Evolutionary conservation across 1,139 yeast genomes (phyloP).

Genomic region (Yamadazyma blattariae): DNA sequence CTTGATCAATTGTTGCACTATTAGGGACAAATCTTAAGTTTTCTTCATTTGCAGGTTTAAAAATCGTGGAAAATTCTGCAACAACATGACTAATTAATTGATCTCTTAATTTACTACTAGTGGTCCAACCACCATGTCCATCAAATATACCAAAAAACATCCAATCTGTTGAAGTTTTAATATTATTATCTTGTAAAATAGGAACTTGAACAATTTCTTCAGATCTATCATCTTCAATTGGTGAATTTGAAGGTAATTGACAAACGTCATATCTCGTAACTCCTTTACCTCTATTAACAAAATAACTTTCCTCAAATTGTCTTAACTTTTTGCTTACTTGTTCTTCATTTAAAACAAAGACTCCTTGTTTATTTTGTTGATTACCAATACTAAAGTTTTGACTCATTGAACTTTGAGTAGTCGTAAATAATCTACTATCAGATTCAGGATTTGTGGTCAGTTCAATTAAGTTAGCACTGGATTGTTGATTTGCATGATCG

Average conservation of each 20-base stretch:
- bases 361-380: conserved; percentile 45
- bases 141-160: conserved; percentile 95
- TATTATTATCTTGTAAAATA: conserved; percentile 51
- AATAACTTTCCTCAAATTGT: conserved; percentile 75
- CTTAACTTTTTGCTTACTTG: conserved; percentile 72
- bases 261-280: conserved; percentile 87
- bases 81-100: conserved; percentile 73
- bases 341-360: conserved; percentile 58
- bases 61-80: conserved; percentile 69
- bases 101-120: conserved; percentile 80
- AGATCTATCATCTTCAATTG: conserved; percentile 91
- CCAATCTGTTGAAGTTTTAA: conserved; percentile 71
- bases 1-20: conserved; percentile 70
- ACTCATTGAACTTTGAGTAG: conserved; percentile 43
- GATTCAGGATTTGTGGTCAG: neutral
- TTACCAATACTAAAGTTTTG: conserved; percentile 39
- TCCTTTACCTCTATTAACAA: conserved; percentile 84
- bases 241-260: conserved; percentile 87
- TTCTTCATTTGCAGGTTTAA: conserved; percentile 53
- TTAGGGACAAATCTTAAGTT: conserved; percentile 55
- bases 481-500: neutral
- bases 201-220: conserved; percentile 87
- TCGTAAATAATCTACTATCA: conserved; percentile 34
- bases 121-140: conserved; percentile 97
- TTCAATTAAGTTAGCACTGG: neutral